Evolutionary conservation across 768 basidiomycete species (phyloP), one percentile per base, ranked within the genome.

Genomic region (Cyclocybe cylindracea): DNA sequence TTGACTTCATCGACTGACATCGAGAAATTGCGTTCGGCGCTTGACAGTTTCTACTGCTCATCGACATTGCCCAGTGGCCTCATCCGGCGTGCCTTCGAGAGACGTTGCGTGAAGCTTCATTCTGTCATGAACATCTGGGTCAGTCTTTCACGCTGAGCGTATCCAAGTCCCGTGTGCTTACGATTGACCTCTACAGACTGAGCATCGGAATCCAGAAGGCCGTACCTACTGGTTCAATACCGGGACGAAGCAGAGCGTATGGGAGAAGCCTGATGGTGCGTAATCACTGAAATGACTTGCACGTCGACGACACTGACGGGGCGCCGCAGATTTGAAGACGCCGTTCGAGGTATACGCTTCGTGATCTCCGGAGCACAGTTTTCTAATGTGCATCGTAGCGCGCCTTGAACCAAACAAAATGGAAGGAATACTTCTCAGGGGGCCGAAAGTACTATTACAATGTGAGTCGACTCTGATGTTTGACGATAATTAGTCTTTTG

Each of bases 191-290:
- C 24, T 24, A 24, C 56, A 95, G 94, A 94, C 91, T 2, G 94
- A 96, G 65, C 92, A 97, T 71, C 86, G 90, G 33, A 96, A 95
- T 71, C 86, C 91, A 2, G 96, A 97, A 65, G 94, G 94, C n/a
- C 79, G 94, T n/a, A 93, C 91, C 0, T 98, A 98, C 64, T 98
- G 95, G 95, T 94, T 94, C 71, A 94, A 97, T 66, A 85, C 91
- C 0, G 79, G 77, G 8, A 91, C 89, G 3, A 85, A 87, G 61
- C 90, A 92, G 61, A 96, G 94, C 64, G 93, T 95, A 46, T 98
- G 95, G 96, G 95, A 98, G 72, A 99, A 98, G 67, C 97, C 97
- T 53, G 91, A 95, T 67, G 91, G 90, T 90, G 60, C 60, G 79
- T 62, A 44, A 33, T 45, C 14, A 24, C 3, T 24, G 24, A 24